Conservation (phyloP, 208 protist species). For the Crithidia mellificae region DNA sequence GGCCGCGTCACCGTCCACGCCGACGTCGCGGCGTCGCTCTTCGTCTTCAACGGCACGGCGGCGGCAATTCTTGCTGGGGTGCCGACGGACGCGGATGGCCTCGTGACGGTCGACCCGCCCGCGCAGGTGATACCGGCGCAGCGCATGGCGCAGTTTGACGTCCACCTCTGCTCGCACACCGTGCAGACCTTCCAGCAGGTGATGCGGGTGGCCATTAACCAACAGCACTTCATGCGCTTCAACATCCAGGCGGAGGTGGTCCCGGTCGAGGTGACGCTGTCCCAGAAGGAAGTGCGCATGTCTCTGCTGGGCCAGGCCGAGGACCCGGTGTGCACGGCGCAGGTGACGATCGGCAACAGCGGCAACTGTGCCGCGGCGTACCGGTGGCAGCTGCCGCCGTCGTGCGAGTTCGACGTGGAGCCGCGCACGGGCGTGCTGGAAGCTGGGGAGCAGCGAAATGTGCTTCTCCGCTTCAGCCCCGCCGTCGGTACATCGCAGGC, state of each 20-base stretch:
- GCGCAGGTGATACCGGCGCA: slow-evolving; percentile 90
- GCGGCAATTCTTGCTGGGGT: slow-evolving; percentile 77
- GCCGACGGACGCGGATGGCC: slow-evolving; percentile 68
- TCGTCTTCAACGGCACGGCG: slow-evolving; percentile 90
- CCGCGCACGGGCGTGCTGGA: slow-evolving; percentile 65
- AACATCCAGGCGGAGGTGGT: slow-evolving; percentile 87
- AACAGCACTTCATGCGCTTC: slow-evolving; percentile 87
- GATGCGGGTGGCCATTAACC: slow-evolving; percentile 91
- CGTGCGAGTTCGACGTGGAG: slow-evolving; percentile 65
- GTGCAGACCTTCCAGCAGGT: slow-evolving; percentile 83
- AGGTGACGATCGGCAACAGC: slow-evolving; percentile 76
- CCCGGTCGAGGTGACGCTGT: slow-evolving; percentile 89
- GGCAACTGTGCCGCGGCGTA: slow-evolving; percentile 84
- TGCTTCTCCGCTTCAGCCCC: slow-evolving; percentile 77
- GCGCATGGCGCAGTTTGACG: slow-evolving; percentile 91
- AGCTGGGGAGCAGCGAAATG: slow-evolving; percentile 56
- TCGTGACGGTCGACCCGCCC: slow-evolving; percentile 60
- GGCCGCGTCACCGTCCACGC: slow-evolving; percentile 88
- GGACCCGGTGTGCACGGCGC: slow-evolving; percentile 66
- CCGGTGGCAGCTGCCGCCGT: slow-evolving; percentile 58
- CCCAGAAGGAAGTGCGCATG: slow-evolving; percentile 79
- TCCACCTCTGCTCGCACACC: slow-evolving; percentile 63
- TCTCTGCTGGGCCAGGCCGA: slow-evolving; percentile 71
- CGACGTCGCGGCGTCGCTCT: slow-evolving; percentile 77
- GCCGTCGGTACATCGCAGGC: slow-evolving; percentile 41